Evolutionary conservation across 2,329 filamentous ascomycete species (phyloP).

Genomic region (Corynespora cassiicola): DNA sequence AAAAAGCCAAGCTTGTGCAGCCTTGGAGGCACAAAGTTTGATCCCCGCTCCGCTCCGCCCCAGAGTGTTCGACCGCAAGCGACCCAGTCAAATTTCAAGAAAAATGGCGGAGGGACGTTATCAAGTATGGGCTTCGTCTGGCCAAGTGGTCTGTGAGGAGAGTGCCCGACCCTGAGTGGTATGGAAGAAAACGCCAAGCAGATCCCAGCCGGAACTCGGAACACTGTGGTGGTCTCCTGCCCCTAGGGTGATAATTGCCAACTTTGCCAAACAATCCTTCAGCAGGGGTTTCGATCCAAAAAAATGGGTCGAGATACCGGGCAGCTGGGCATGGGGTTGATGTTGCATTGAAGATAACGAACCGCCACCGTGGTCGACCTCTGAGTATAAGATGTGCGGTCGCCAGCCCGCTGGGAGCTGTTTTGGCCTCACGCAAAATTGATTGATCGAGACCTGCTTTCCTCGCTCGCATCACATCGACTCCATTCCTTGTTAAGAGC

Average conservation of each 20-base stretch:
- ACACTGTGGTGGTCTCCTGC: conserved; percentile 24
- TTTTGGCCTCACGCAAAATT: conserved; percentile 3
- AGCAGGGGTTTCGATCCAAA: background rate
- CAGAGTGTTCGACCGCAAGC: too few relatives aligned
- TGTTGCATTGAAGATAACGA: background rate
- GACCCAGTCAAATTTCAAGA: too few relatives aligned
- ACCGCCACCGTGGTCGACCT: too few relatives aligned
- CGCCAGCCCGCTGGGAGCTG: conserved; percentile 5
- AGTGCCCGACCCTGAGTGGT: too few relatives aligned
- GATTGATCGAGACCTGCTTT: conserved; percentile 4
- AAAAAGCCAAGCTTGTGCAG: too few relatives aligned
- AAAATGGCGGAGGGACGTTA: too few relatives aligned
- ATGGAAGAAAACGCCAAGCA: too few relatives aligned
- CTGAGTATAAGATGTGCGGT: background rate
- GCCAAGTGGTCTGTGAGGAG: too few relatives aligned
- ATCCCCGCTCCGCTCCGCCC: too few relatives aligned
- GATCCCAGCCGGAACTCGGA: conserved; percentile 34
- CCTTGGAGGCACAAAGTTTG: too few relatives aligned
- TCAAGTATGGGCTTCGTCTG: too few relatives aligned
- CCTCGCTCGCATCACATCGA: background rate
- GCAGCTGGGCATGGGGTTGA: background rate
- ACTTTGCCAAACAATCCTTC: conserved; percentile 22
- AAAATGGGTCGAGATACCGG: background rate
- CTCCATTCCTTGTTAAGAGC: background rate
- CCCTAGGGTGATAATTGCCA: conserved; percentile 21